Evolutionary conservation across 2,329 filamentous ascomycete species (phyloP).

Genomic region (Rutstroemia sydowiana): DNA sequence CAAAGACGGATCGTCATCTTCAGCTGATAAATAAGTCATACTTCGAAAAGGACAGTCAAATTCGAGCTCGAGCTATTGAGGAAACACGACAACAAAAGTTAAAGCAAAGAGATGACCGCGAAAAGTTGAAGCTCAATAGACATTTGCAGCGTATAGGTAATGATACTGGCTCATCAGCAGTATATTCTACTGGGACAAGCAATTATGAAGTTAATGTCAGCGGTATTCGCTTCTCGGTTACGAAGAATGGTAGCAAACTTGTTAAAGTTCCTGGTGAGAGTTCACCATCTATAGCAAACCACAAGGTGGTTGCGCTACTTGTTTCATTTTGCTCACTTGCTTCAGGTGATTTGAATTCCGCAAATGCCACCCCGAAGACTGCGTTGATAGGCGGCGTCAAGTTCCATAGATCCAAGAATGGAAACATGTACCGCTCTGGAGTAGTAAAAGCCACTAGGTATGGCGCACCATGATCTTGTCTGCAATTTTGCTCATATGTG

Average conservation of each 20-base stretch:
- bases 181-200: slow-evolving; percentile 23
- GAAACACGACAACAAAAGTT: slow-evolving; percentile 55
- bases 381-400: slow-evolving; percentile 67
- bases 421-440: slow-evolving; percentile 74
- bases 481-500: slow-evolving; percentile 14
- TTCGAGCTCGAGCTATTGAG: slow-evolving; percentile 63
- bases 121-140: slow-evolving; percentile 50
- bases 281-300: neutral
- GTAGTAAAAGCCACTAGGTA: slow-evolving; percentile 72
- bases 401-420: slow-evolving; percentile 80
- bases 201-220: slow-evolving; percentile 60
- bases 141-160: slow-evolving; percentile 35
- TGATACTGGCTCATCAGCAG: slow-evolving; percentile 15
- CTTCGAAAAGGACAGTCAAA: slow-evolving; percentile 66
- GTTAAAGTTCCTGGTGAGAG: slow-evolving; percentile 61
- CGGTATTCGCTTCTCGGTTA: slow-evolving; percentile 66
- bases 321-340: slow-evolving; percentile 25
- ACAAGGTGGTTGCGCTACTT: slow-evolving; percentile 11
- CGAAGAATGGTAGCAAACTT: slow-evolving; percentile 75
- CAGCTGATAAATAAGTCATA: slow-evolving; percentile 77
- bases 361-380: slow-evolving; percentile 66
- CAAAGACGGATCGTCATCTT: slow-evolving; percentile 67
- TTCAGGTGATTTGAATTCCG: slow-evolving; percentile 51
- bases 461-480: slow-evolving; percentile 31
- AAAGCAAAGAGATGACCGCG: slow-evolving; percentile 44